Percentiles rank a stretch among this genome's conserved stretches.
Evolutionary conservation across 352 stramenopile genomes (phyloP).

Genomic region (Elongisporangium prolatum): DNA sequence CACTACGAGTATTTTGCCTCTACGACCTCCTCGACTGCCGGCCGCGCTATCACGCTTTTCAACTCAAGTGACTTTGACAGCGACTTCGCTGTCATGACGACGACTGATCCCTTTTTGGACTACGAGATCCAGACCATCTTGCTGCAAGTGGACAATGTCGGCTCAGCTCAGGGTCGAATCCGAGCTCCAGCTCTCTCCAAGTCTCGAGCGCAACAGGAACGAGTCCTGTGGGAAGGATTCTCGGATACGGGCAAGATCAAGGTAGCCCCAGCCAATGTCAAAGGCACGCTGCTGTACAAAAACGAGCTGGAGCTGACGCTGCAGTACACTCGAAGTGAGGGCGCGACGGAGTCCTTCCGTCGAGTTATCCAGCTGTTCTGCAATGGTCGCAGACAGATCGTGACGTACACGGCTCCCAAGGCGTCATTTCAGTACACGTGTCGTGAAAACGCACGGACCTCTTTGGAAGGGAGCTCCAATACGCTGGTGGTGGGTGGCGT

Average conservation of each 20-base stretch:
- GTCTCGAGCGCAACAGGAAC: neutral
- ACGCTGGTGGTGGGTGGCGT: neutral
- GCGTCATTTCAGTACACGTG: neutral
- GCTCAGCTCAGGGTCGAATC: neutral
- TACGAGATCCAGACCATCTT: neutral
- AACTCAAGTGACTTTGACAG: neutral
- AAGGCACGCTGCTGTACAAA: constrained; percentile 7
- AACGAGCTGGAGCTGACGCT: constrained; percentile 12
- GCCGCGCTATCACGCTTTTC: neutral
- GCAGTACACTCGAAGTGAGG: neutral
- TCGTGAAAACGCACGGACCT: neutral
- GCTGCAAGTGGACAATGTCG: neutral
- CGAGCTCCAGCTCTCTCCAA: neutral
- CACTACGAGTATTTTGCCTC: neutral
- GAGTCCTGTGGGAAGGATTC: constrained; percentile 6
- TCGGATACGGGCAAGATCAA: constrained; percentile 11
- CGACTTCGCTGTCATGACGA: neutral
- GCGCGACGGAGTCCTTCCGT: constrained; percentile 3
- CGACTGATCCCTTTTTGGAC: neutral
- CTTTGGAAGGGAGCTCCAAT: neutral
- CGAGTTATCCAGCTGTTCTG: neutral
- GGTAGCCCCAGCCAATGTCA: constrained; percentile 8
- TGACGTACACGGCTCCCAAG: neutral
- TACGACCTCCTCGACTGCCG: neutral
- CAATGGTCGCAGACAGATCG: neutral